Percentiles rank a stretch among this genome's conserved stretches.
Conservation (phyloP, 1,284 basidiomycete genomes). For the Ganoderma resinaceum region DNA sequence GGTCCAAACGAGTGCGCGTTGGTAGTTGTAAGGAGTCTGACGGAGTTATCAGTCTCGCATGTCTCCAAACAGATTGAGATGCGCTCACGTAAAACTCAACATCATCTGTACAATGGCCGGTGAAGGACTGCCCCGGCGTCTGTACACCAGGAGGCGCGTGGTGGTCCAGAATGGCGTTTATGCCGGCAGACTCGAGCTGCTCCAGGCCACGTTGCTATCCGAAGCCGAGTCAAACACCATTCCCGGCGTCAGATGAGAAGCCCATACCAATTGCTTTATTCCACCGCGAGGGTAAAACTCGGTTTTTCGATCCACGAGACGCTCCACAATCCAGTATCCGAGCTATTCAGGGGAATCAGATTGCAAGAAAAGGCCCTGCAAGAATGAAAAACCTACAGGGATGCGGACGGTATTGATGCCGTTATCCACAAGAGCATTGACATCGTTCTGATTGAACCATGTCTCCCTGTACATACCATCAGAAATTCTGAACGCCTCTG, state of each 20-base stretch:
- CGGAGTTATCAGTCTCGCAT: not conserved
- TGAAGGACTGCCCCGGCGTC: conserved; percentile 63
- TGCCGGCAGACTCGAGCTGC: conserved; percentile 66
- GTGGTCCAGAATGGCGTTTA: conserved; percentile 74
- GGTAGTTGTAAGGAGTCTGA: conserved; percentile 74
- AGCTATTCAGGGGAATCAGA: conserved; percentile 51
- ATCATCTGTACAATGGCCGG: conserved; percentile 74
- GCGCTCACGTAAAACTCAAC: conserved; percentile 74
- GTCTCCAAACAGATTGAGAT: not conserved
- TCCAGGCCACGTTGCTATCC: conserved; percentile 63
- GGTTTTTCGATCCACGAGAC: conserved; percentile 62
- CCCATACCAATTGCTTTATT: conserved; percentile 62
- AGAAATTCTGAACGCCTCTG: not conserved
- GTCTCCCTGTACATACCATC: conserved; percentile 49
- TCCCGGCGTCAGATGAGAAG: not conserved
- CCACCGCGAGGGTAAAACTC: conserved; percentile 78
- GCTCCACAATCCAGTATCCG: conserved; percentile 83
- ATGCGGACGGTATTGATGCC: conserved; percentile 80
- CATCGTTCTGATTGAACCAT: conserved; percentile 75
- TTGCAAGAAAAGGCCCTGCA: not conserved
- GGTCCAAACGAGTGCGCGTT: conserved; percentile 78
- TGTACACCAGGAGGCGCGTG: conserved; percentile 81
- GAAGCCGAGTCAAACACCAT: not conserved
- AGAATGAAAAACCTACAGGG: conserved; percentile 55
- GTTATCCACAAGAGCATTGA: conserved; percentile 54